These are phyloP conservation scores for Russula ochroleuca DNA, from an alignment of 768 basidiomycete species.

Conservation along the genomic window DNA sequence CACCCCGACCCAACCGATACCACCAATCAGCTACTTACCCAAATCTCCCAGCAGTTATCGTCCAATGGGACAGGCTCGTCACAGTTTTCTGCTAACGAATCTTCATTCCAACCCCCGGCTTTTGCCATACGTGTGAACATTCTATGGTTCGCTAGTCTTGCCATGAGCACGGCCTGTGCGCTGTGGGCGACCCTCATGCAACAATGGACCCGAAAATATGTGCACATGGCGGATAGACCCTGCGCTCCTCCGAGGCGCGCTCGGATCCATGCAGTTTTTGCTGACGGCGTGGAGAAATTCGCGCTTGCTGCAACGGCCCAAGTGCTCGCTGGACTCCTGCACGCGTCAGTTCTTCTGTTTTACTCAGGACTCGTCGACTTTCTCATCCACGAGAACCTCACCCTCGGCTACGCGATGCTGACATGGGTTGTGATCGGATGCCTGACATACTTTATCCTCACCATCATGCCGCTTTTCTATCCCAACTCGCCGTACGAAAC, in stretches of 20 bases:
- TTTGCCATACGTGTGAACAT: constrained; percentile 21
- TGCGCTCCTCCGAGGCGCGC: constrained; percentile 18
- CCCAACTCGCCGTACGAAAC: constrained; percentile 23
- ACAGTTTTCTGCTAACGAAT: not conserved
- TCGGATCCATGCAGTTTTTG: constrained; percentile 19
- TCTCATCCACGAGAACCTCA: constrained; percentile 10
- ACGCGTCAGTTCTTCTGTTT: constrained; percentile 24
- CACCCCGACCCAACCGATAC: constrained; percentile 18
- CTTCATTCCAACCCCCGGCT: constrained; percentile 3
- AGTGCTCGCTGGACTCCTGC: constrained; percentile 22
- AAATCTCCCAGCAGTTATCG: constrained; percentile 22
- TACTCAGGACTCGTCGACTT: constrained; percentile 23
- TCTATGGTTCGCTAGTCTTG: constrained; percentile 23
- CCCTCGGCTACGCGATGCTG: constrained; percentile 5
- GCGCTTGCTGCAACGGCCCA: constrained; percentile 19
- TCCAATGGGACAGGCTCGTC: not conserved
- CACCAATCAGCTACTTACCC: constrained; percentile 13
- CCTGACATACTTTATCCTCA: constrained; percentile 6
- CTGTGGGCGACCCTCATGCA: constrained; percentile 24
- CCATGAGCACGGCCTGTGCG: constrained; percentile 18
- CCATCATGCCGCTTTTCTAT: constrained; percentile 15
- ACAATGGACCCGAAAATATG: constrained; percentile 21
- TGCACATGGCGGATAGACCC: constrained; percentile 15
- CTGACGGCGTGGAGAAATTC: constrained; percentile 17
- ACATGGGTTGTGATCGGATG: not conserved